Conservation (phyloP, 345 rosid species). For the Reutealis trisperma region DNA sequence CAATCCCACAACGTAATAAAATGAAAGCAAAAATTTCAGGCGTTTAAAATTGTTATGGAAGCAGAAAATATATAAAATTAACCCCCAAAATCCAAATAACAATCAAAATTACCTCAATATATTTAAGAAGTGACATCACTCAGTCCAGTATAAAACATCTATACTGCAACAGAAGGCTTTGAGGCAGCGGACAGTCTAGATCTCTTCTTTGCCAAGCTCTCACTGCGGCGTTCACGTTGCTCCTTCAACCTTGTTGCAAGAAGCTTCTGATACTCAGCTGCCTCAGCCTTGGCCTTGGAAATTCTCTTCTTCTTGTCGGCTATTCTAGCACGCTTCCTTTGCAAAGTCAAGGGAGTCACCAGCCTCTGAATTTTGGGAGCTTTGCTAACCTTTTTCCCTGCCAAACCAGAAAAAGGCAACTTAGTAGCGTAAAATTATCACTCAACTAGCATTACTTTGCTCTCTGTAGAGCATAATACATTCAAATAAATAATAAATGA, state of each 20-base stretch:
- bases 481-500: background rate
- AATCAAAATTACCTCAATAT: conserved; percentile 10
- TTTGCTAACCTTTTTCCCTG: conserved; percentile 33
- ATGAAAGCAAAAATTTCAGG: conserved; percentile 5
- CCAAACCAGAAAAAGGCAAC: background rate
- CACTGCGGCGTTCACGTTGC: conserved; percentile 35
- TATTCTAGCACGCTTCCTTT: conserved; percentile 32
- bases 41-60: background rate
- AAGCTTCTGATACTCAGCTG: conserved; percentile 32
- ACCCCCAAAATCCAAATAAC: conserved; percentile 3
- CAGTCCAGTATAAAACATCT: background rate
- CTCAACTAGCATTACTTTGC: background rate
- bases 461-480: background rate
- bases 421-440: background rate
- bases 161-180: conserved; percentile 30
- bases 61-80: background rate
- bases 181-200: conserved; percentile 34
- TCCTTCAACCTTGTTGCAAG: conserved; percentile 36
- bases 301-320: conserved; percentile 34
- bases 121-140: background rate
- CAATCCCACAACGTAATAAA: background rate
- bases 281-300: conserved; percentile 32
- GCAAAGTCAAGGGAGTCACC: conserved; percentile 30
- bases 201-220: conserved; percentile 35
- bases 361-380: conserved; percentile 35